phyloP scores from a whole-genome alignment of 176 grass and related monocot species.

The Juncus effusus region DNA sequence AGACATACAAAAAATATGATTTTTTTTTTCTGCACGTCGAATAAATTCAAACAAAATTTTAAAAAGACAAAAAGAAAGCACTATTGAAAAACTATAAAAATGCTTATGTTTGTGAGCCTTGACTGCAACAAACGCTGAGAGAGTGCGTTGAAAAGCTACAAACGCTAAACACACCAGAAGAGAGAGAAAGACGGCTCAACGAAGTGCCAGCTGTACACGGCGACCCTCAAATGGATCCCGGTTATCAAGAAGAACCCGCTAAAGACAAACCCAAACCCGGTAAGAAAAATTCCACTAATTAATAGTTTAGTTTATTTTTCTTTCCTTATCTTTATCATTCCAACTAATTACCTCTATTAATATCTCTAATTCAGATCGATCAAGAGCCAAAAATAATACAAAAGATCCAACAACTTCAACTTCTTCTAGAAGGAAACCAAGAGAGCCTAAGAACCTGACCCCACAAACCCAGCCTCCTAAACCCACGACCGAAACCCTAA shows the following conservation, averaged over 20 bases:
- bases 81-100: conserved; percentile 1
- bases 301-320: too few relatives aligned
- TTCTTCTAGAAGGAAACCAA: conserved; percentile 18
- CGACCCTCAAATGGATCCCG: conserved; percentile 73
- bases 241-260: conserved; percentile 71
- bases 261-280: conserved; percentile 34
- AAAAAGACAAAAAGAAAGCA: not conserved
- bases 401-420: not conserved
- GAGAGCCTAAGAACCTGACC: conserved; percentile 16
- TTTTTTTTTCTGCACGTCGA: conserved; percentile 1
- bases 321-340: too few relatives aligned
- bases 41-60: conserved; percentile 27
- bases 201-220: conserved; percentile 78
- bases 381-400: conserved; percentile 16
- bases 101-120: conserved; percentile 48
- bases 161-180: conserved; percentile 69
- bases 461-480: conserved; percentile 7
- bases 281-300: not conserved
- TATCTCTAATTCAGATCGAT: conserved; percentile 11
- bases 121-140: conserved; percentile 71
- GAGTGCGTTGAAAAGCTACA: conserved; percentile 88
- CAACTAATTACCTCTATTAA: too few relatives aligned
- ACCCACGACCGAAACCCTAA: conserved; percentile 4
- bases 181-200: conserved; percentile 60
- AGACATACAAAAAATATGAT: not conserved